Evolutionary conservation across 306 rosid species (phyloP), one percentile per base, ranked within the genome.

Genomic region (Luffa acutangula): DNA sequence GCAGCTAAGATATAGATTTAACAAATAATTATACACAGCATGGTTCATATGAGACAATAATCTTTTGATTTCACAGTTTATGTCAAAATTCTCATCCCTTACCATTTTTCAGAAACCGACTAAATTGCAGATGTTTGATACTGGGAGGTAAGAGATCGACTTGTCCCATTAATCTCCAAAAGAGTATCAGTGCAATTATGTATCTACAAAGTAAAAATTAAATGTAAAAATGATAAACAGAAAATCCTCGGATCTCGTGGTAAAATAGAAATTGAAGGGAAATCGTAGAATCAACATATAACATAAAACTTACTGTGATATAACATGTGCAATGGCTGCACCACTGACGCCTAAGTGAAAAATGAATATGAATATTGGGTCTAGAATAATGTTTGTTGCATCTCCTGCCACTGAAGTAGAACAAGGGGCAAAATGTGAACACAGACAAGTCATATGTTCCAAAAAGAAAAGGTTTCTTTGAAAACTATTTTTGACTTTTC

Each of bases 301-400:
- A 33, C 71, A 62, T 81, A 37, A 64, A 48, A 87, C 97, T 81
- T 85, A 94, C 98, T 94, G 98, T 63, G 98, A 94, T 81, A 94
- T 88, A 69, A 94, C 98, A 83, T 94, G 98, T 4, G 98, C 97
- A 69, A 94, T 89, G 84, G 98, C 98, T 51, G 98, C 98, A 60
- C 98, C 98, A 4, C 88, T 84, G 78, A 91, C 93, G 20, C 97
- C 98, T 62, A 88, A 57, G 37, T 77, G 87, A 75, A 91, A 87
- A 46, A 85, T 86, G 58, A 92, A 91, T 34, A 94, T 94, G 78
- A 94, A 91, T 48, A 94, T 34, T 75, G 95, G 95, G 79, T 94
- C 98, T 9, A 94, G 86, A 74, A 91, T 90, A 80, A 94, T 92
- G 85, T 94, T 94, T 82, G 98, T 83, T 67, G 58, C 71, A 86